Base-by-base conservation (phyloP, 1,139 yeast species). In the Zygosaccharomyces pseudobailii region DNA sequence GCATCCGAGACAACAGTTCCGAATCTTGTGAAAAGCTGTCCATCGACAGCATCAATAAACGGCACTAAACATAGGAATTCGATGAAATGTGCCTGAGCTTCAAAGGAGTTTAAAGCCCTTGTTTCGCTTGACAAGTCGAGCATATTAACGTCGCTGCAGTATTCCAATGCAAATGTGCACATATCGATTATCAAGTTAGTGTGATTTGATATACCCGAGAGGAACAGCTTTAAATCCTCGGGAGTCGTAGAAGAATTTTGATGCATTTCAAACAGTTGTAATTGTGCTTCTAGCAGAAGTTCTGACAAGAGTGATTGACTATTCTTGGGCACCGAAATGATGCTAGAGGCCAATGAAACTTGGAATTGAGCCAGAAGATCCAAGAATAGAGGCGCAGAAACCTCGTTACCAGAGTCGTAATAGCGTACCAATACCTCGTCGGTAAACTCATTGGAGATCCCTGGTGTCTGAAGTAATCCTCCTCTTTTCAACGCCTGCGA, bases 351-450 rank as follows among this genome's bases (percentile, higher is more conserved):
- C 33, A 48, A 17, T 4, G 49, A 37, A 10, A 37, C 33, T 44
- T 61, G 67, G 10, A 65, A 42, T 32, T 50, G 49, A 13, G 61
- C 51, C 9, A 64, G 37, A 36, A 56, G 39, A n/a, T 53, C 50
- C 21, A 56, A 51, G 42, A 65, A 59, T 8, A 56, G 38, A 3
- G 59, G 47, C 5, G 61, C 53, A 24, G 59, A 60, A 5, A 65
- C 50, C 48, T 66, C 69, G 25, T 59, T 44, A 20, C 56, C 57
- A 9, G 56, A 48, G 33, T 62, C 65, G 39, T 54, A 57, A 45
- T 66, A 65, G 23, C 60, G 57, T 3, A 63, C 63, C 38, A 64
- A 50, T 3, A 55, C 48, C 31, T 65, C 66, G 36, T 64, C 62
- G 9, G 57, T 55, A 32, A 56, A 58, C 6, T 61, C 56, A 10